These are phyloP conservation scores for Elaeagnus macrophylla DNA, from an alignment of 306 rosid genomes.

Conservation along the genomic window DNA sequence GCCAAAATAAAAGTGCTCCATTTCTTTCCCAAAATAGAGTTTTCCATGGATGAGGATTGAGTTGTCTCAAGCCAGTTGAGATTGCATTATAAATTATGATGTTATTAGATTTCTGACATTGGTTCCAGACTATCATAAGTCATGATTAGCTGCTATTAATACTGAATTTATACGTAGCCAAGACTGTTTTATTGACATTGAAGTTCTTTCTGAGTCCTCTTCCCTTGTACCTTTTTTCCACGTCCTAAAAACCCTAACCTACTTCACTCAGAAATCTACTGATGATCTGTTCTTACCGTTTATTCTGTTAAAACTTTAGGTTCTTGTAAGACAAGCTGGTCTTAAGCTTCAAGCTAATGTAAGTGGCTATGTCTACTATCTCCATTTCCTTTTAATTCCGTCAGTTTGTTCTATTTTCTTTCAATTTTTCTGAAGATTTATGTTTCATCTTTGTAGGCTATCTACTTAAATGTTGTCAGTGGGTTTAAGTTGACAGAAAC, in stretches of 20 bases:
- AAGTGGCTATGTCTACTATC: constrained; percentile 18
- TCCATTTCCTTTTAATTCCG: neutral
- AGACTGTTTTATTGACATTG: neutral
- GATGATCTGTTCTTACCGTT: constrained; percentile 14
- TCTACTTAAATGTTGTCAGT: constrained; percentile 69
- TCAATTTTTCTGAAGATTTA: constrained; percentile 18
- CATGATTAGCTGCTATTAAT: too few species aligned
- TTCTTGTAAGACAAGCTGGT: constrained; percentile 81
- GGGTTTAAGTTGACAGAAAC: constrained; percentile 68
- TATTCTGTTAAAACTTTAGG: constrained; percentile 37
- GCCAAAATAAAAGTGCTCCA: too few species aligned
- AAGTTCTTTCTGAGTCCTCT: neutral
- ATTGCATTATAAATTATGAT: too few species aligned
- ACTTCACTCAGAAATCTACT: constrained; percentile 7
- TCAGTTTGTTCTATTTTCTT: constrained; percentile 4
- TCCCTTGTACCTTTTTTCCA: too few species aligned
- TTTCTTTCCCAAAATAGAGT: too few species aligned
- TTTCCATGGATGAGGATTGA: too few species aligned
- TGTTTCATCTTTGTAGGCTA: constrained; percentile 32
- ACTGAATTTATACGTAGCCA: too few species aligned
- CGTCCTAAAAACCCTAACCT: neutral
- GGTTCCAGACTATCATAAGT: too few species aligned
- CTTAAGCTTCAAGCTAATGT: constrained; percentile 67
- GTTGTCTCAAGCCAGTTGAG: too few species aligned
- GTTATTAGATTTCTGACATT: too few species aligned